Percentiles rank a stretch among this genome's conserved stretches.
phyloP scores from a whole-genome alignment of 1,284 basidiomycete genomes.

The Cutaneotrichosporon sp. region DNA sequence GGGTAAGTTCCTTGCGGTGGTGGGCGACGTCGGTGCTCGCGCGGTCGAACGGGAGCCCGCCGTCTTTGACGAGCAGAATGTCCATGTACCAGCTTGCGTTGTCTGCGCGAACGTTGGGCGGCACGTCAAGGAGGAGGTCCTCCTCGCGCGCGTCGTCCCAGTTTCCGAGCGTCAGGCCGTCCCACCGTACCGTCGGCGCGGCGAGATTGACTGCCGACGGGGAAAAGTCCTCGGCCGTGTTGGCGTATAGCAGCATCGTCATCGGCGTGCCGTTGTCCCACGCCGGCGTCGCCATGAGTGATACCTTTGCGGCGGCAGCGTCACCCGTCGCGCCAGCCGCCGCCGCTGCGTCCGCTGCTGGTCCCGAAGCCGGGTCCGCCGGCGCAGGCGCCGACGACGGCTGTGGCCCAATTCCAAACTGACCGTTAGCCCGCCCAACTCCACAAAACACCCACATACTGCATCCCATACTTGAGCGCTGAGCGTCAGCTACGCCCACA shows the following conservation, averaged over 20 bases:
- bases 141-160: constrained; percentile 64
- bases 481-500: constrained; percentile 2
- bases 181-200: constrained; percentile 54
- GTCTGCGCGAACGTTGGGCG: constrained; percentile 64
- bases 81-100: constrained; percentile 78
- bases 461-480: constrained; percentile 42
- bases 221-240: constrained; percentile 43
- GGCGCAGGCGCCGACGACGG: constrained; percentile 5
- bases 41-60: constrained; percentile 56
- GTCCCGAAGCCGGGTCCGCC: background rate
- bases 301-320: constrained; percentile 1
- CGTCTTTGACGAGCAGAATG: constrained; percentile 66
- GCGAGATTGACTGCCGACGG: constrained; percentile 50
- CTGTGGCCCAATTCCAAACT: constrained; percentile 3
- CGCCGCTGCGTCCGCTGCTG: constrained; percentile 3
- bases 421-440: background rate
- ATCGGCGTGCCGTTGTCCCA: constrained; percentile 49
- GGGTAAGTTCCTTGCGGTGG: constrained; percentile 77
- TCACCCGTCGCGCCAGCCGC: constrained; percentile 6
- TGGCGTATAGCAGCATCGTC: constrained; percentile 67
- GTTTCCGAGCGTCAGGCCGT: constrained; percentile 75
- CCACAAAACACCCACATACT: constrained; percentile 25
- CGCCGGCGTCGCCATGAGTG: constrained; percentile 11
- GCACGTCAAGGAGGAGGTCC: constrained; percentile 66
- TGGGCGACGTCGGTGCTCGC: constrained; percentile 62